Conservation (phyloP, 148 eudicot species). For the Bassia scoparia region DNA sequence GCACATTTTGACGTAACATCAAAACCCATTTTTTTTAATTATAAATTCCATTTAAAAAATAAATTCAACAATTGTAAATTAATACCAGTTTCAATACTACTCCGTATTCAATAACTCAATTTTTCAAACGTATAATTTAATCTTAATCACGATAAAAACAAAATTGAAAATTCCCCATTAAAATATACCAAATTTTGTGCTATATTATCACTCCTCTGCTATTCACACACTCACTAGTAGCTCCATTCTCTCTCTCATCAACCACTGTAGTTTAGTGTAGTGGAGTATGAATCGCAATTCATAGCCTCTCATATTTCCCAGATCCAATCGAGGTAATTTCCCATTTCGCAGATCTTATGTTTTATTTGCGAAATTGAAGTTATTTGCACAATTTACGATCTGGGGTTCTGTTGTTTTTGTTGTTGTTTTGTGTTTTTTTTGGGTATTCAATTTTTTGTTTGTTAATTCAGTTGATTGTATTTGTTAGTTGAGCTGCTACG, state of each 20-base stretch:
- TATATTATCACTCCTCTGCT: slow-evolving; percentile 12
- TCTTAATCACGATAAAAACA: not conserved
- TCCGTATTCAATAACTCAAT: not conserved
- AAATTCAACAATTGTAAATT: too few relatives aligned
- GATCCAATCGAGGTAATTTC: slow-evolving; percentile 26
- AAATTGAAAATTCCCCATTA: not conserved
- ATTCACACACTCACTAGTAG: slow-evolving; percentile 6
- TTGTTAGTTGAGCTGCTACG: not conserved
- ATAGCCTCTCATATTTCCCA: not conserved
- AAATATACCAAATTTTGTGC: not conserved
- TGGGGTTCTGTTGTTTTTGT: not conserved
- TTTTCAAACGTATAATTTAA: not conserved
- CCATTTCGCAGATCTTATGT: not conserved
- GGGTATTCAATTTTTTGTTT: not conserved
- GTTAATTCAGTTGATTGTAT: not conserved
- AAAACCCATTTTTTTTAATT: too few relatives aligned
- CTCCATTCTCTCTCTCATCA: slow-evolving; percentile 4
- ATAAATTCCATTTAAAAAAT: too few relatives aligned
- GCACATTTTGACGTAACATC: too few relatives aligned
- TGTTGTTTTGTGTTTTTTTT: not conserved
- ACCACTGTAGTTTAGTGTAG: not conserved
- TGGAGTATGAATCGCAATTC: not conserved
- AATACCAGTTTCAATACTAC: too few relatives aligned
- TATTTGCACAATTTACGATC: slow-evolving; percentile 8
- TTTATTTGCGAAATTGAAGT: not conserved